These are phyloP conservation scores for Ajuga chamaepitys DNA, from an alignment of 257 asterid genomes.

Conservation along the genomic window DNA sequence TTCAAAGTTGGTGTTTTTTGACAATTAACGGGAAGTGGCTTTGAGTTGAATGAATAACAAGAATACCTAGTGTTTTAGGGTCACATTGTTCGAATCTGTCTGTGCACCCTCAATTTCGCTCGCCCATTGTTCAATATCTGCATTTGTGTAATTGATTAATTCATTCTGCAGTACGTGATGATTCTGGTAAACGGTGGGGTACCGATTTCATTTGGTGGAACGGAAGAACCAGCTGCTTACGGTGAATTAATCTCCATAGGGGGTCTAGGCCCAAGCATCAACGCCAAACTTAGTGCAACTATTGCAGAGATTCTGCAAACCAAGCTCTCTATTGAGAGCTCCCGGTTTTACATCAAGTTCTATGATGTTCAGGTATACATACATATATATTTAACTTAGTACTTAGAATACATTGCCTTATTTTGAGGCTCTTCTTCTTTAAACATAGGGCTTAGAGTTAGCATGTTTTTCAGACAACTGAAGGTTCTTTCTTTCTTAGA, in stretches of 20 bases:
- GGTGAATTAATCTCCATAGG: slow-evolving; percentile 89
- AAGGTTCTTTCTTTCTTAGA: too few species aligned
- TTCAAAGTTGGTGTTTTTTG: background rate
- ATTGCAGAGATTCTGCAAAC: slow-evolving; percentile 84
- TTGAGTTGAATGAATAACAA: too few species aligned
- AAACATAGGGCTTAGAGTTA: too few species aligned
- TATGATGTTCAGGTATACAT: slow-evolving; percentile 72
- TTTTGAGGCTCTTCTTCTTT: background rate
- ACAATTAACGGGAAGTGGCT: too few species aligned
- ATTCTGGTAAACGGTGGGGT: slow-evolving; percentile 78
- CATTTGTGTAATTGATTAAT: background rate
- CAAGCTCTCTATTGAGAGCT: slow-evolving; percentile 57
- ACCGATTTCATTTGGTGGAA: slow-evolving; percentile 74
- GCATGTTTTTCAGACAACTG: too few species aligned
- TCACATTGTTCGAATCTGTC: too few species aligned
- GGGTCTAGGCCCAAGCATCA: slow-evolving; percentile 61
- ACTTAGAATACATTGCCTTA: background rate
- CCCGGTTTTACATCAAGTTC: slow-evolving; percentile 79
- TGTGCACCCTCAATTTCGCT: too few species aligned
- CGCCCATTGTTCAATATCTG: background rate
- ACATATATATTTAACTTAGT: too few species aligned
- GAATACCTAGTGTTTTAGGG: too few species aligned
- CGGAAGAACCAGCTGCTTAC: slow-evolving; percentile 94
- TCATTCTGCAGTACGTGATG: slow-evolving; percentile 70
- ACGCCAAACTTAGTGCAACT: slow-evolving; percentile 75